Evolutionary conservation across 2,329 filamentous ascomycete species (phyloP).

Genomic region (Cercospora sp.): DNA sequence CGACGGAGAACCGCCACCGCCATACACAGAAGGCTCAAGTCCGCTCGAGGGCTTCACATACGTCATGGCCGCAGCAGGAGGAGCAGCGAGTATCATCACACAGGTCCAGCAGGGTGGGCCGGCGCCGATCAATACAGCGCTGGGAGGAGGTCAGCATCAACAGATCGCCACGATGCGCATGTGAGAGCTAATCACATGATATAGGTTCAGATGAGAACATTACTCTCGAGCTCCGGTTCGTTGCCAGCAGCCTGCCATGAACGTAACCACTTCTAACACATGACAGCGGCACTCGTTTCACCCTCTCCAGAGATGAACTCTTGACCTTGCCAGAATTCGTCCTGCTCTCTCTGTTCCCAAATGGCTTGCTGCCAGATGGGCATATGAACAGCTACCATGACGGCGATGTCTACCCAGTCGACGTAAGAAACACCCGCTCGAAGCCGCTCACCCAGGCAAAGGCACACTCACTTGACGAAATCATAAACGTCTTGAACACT

Average conservation of each 20-base stretch:
- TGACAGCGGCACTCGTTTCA: slow-evolving; percentile 83
- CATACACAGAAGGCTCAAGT: slow-evolving; percentile 92
- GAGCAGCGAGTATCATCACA: slow-evolving; percentile 97
- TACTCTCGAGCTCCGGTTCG: slow-evolving; percentile 87
- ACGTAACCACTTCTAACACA: slow-evolving; percentile 30
- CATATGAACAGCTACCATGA: slow-evolving; percentile 93
- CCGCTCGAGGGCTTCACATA: slow-evolving; percentile 91
- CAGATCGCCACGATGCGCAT: no score
- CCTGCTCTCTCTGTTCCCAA: slow-evolving; percentile 93
- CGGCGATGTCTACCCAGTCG: slow-evolving; percentile 91
- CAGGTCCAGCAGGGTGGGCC: slow-evolving; percentile 91
- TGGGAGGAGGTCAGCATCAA: slow-evolving; percentile 67
- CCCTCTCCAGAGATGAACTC: slow-evolving; percentile 89
- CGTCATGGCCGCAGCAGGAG: slow-evolving; percentile 96
- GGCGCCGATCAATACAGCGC: slow-evolving; percentile 75
- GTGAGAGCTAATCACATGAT: background rate
- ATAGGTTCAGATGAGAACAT: slow-evolving; percentile 82
- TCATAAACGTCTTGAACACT: slow-evolving; percentile 45
- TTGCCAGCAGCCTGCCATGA: background rate
- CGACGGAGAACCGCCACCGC: slow-evolving; percentile 90
- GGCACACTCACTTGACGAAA: slow-evolving; percentile 39
- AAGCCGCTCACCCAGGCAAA: slow-evolving; percentile 36
- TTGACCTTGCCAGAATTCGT: slow-evolving; percentile 96
- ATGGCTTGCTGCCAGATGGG: slow-evolving; percentile 94
- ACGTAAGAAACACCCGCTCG: slow-evolving; percentile 63